phyloP scores from a whole-genome alignment of 116 monocot species.

The Trichopus zeylanicus region DNA sequence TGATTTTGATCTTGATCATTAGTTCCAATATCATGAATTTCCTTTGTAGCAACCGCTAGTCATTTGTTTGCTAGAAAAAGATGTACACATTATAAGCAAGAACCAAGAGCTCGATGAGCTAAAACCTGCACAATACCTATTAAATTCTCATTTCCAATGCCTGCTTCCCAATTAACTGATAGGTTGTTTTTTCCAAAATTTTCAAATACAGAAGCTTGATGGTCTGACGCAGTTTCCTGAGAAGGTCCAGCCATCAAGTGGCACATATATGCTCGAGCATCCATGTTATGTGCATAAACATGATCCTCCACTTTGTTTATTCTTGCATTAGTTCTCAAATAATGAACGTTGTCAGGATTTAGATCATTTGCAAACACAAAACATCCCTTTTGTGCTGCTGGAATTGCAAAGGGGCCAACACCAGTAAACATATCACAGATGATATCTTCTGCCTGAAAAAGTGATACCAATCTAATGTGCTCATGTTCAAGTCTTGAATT shows the following conservation, averaged over 20 bases:
- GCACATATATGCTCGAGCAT: slow-evolving; percentile 84
- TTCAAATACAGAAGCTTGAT: slow-evolving; percentile 5
- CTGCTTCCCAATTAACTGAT: slow-evolving; percentile 7
- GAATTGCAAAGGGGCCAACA: slow-evolving; percentile 90
- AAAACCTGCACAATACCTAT: slow-evolving; percentile 14
- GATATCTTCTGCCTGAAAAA: slow-evolving; percentile 61
- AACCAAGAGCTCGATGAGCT: background rate
- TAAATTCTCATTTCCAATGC: slow-evolving; percentile 11
- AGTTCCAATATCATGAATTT: slow-evolving; percentile 5
- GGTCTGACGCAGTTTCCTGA: slow-evolving; percentile 20
- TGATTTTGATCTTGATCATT: slow-evolving; percentile 9
- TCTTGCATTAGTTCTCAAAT: slow-evolving; percentile 61
- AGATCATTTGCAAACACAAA: slow-evolving; percentile 92
- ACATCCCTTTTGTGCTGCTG: slow-evolving; percentile 95
- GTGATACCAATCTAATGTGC: slow-evolving; percentile 76
- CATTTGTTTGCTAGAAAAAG: background rate
- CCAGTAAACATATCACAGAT: slow-evolving; percentile 98
- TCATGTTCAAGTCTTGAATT: slow-evolving; percentile 99
- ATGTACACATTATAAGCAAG: background rate
- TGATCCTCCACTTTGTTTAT: slow-evolving; percentile 82
- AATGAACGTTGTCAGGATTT: slow-evolving; percentile 86
- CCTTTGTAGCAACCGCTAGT: slow-evolving; percentile 8
- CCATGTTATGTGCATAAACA: slow-evolving; percentile 73
- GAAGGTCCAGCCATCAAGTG: slow-evolving; percentile 41
- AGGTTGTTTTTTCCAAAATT: slow-evolving; percentile 3